Evolutionary conservation across 441 rosid genomes (phyloP), one percentile per base, ranked within the genome.

Genomic region (Adansonia madagascariensis): DNA sequence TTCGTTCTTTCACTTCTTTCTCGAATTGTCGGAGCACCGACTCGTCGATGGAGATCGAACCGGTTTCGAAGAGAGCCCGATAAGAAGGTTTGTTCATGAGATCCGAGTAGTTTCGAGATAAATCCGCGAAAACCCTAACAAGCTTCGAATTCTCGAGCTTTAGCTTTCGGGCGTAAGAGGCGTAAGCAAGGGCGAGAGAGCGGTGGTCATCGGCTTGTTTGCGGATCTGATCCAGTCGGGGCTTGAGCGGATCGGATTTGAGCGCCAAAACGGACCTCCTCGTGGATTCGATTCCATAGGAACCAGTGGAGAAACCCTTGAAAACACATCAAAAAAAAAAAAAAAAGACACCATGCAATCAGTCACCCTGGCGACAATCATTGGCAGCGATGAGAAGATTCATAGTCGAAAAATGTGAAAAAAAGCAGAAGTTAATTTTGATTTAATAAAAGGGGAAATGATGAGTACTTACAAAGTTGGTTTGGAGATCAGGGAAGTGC

Each of bases 161-260:
- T 11, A 95, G 93, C 85, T 95, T 95, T 7, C 97, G 82, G n/a
- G 98, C 97, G 73, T 95, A 95, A 5, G 98, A 94, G 0, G 95
- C 97, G 70, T 94, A 94, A 0, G 98, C 97, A 14, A 94, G 81
- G 1, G 83, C 92, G 35, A 95, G 79, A 14, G 95, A 80, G 10
- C 97, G 86, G 83, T 94, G 98, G 61, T 95, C 98, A 17, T 91
- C 95, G 7, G 98, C 99, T 86, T 94, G 99, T 82, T 95, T 94
- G 57, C 91, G 87, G 87, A 95, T 89, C 94, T 90, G 99, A 57
- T 90, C 91, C 76, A 94, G 6, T 20, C 97, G 86, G 9, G 99
- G 94, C 89, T 90, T 95, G 52, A 92, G 84, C 1, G 99, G 98
- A 86, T 91, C 97, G 72, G 93, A 84, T 79, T 95, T 95, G 70